phyloP scores from a whole-genome alignment of 1,139 yeast species.

The Yamadazyma sp. region DNA sequence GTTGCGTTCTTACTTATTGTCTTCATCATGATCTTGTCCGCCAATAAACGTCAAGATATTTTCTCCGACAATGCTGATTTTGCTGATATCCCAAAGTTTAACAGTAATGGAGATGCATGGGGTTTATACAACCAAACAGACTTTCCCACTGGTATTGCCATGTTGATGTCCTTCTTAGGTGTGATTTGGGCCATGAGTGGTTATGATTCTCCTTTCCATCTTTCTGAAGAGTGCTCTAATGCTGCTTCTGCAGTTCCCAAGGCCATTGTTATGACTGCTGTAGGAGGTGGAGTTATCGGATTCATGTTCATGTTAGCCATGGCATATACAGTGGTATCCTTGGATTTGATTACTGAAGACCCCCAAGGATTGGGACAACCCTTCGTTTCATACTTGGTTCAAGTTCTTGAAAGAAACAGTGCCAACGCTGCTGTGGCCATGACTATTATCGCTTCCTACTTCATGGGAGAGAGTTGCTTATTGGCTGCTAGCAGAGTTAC shows the following conservation, averaged over 20 bases:
- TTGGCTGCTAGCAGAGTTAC: conserved; percentile 71
- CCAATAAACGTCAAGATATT: conserved; percentile 42
- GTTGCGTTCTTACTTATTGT: conserved; percentile 53
- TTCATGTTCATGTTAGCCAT: conserved; percentile 64
- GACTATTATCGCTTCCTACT: conserved; percentile 58
- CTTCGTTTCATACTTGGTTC: conserved; percentile 57
- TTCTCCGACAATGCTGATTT: conserved; percentile 16
- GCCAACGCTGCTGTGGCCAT: conserved; percentile 59
- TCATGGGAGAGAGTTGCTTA: conserved; percentile 73
- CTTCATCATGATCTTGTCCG: conserved; percentile 57
- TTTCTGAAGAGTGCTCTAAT: conserved; percentile 70
- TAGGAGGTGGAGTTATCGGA: conserved; percentile 61
- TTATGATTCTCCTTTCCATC: conserved; percentile 72
- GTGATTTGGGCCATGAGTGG: conserved; percentile 80
- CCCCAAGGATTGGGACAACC: conserved; percentile 64
- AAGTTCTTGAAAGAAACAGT: conserved; percentile 44
- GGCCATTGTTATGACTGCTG: conserved; percentile 66
- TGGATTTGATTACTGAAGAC: conserved; percentile 50
- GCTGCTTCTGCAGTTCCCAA: conserved; percentile 66
- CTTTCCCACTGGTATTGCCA: conserved; percentile 64
- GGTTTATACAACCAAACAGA: conserved; percentile 60
- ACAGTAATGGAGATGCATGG: conserved; percentile 56
- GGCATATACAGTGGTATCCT: conserved; percentile 61
- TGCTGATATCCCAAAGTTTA: conserved; percentile 44
- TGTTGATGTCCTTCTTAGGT: conserved; percentile 61